Evolutionary conservation across 495 filamentous ascomycete genomes (phyloP), one percentile per base, ranked within the genome.

Genomic region (Cairneyella variabilis): DNA sequence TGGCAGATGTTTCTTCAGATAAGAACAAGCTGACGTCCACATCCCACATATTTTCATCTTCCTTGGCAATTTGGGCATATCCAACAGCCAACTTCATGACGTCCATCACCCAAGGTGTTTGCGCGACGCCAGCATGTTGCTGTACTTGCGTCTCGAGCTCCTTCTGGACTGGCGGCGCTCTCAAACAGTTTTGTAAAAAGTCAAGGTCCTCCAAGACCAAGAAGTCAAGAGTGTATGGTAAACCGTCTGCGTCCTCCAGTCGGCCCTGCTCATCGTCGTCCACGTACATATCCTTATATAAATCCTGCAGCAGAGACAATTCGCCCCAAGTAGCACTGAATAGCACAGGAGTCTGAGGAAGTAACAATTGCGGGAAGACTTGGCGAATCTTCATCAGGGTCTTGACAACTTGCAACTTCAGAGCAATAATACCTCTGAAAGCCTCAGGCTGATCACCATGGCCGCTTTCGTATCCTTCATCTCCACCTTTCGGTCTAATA

Each of bases 161-260:
- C 59, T 87, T 84, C 53, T 88, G 90, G 14, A 98, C 89, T 2
- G 88, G 86, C 6, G 85, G 79, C 7, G 90, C 90, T 48, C 88
- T 83, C 47, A 97, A 70, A 58, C 91, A 86, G 37, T 87, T 82
- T 62, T 95, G 91, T 56, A 97, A 83, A 56, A 97, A 88, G 66
- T 98, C 93, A 10, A 98, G 74, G 57, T 97, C 90, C 65, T 98
- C 93, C 27, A 97, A 66, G 7, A 97, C 81, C 36, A 97, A 77
- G 60, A 95, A 90, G 66, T 98, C 93, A n/a, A 98, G 76, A 0
- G 90, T 92, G 67, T 92, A 95, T 0, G 95, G 90, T n/a, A 98
- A 76, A 21, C 86, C 82, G 66, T 98, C 93, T 10, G 84, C 80
- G 68, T 98, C 92, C 63, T 95, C 91, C 43, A 97, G 67, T 17